phyloP scores from a whole-genome alignment of 805 yeast species.

The Hanseniaspora lindneri region DNA sequence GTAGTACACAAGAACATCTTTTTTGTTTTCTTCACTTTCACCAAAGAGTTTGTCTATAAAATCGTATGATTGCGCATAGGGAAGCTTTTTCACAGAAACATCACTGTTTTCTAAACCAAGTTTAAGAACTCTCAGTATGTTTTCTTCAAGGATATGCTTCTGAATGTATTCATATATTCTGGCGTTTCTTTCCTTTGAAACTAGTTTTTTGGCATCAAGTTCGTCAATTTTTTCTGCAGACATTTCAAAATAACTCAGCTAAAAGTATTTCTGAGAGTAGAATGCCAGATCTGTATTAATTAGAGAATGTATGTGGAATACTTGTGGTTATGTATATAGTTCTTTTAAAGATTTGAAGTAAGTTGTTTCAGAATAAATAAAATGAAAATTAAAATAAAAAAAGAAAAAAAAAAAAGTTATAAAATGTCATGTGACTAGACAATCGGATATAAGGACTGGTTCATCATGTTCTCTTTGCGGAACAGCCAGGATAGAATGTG shows the following conservation, averaged over 20 bases:
- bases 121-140: constrained; percentile 1
- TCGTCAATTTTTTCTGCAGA: not conserved
- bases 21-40: not conserved
- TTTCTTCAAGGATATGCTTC: not conserved
- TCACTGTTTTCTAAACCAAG: not conserved
- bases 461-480: too few species aligned
- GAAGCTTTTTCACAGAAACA: constrained; percentile 5
- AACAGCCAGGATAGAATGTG: too few species aligned
- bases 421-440: too few species aligned
- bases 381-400: too few species aligned
- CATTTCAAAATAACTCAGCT: not conserved
- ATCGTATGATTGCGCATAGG: constrained; percentile 9
- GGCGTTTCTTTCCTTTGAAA: not conserved
- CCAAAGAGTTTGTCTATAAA: constrained; percentile 5
- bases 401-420: too few species aligned
- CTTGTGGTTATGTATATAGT: too few species aligned
- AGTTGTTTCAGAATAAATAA: too few species aligned
- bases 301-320: too few species aligned
- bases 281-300: too few species aligned
- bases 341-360: too few species aligned
- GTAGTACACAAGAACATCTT: constrained; percentile 4
- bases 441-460: too few species aligned
- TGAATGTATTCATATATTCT: not conserved
- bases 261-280: too few species aligned
- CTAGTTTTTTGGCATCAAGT: not conserved